phyloP scores from a whole-genome alignment of 148 eudicot genomes.

The Polygonum maritimum region DNA sequence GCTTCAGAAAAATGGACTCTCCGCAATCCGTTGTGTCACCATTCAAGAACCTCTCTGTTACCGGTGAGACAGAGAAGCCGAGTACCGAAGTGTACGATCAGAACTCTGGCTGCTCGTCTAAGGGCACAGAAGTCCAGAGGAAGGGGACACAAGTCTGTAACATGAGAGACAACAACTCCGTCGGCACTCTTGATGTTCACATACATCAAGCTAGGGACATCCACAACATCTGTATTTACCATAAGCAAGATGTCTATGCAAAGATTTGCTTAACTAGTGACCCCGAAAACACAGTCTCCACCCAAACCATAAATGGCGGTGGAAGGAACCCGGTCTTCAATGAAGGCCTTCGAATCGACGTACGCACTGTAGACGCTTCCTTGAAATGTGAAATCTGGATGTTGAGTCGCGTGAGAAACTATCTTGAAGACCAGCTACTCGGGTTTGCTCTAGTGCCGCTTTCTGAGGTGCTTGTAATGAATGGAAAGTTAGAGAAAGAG shows the following conservation, averaged over 20 bases:
- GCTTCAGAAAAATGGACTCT: constrained; percentile 37
- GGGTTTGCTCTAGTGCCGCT: constrained; percentile 91
- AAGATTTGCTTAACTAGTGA: constrained; percentile 81
- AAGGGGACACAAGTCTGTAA: constrained; percentile 16
- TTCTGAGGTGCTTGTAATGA: constrained; percentile 57
- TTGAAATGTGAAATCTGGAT: constrained; percentile 94
- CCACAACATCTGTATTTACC: constrained; percentile 95
- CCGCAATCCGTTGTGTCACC: constrained; percentile 63
- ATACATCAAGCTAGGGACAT: constrained; percentile 87
- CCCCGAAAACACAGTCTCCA: constrained; percentile 69
- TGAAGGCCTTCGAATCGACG: constrained; percentile 44
- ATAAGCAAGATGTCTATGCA: constrained; percentile 96
- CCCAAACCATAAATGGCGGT: constrained; percentile 83
- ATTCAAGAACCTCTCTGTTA: constrained; percentile 32
- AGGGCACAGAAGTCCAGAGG: constrained; percentile 26
- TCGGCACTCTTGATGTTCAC: constrained; percentile 69
- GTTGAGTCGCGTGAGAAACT: constrained; percentile 92
- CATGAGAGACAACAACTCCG: constrained; percentile 22
- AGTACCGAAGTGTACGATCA: constrained; percentile 20
- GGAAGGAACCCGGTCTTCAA: constrained; percentile 91
- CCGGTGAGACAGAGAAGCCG: constrained; percentile 35
- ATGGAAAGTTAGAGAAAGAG: constrained; percentile 65
- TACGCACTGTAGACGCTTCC: constrained; percentile 48
- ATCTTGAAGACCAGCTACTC: constrained; percentile 86
- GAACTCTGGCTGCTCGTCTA: constrained; percentile 29